Base-by-base conservation (phyloP, 345 rosid species). In the Gossypium mustelinum region DNA sequence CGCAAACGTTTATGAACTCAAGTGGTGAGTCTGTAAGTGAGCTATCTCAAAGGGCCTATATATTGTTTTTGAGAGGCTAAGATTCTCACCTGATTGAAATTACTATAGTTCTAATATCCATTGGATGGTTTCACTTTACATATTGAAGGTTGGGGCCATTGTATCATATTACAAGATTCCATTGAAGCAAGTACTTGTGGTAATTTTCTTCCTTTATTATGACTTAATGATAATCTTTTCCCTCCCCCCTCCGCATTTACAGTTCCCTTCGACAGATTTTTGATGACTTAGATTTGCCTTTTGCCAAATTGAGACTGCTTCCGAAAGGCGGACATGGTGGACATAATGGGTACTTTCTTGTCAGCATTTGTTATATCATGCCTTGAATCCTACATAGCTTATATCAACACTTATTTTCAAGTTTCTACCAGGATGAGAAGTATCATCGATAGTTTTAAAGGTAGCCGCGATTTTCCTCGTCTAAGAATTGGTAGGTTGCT, bases 291-390 rank as follows among this genome's bases (percentile, higher is more conserved):
- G 99, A 95, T 86, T 85, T 95, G 75, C 97, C 99, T 55, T 93
- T 95, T 81, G 96, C 88, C 43, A 93, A 90, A 84, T 72, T 95
- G 77, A 89, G 97, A 72, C 81, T 95, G 74, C 77, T 95, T 85
- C 99, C 99, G 20, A 95, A 95, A 88, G 99, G 99, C 77, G 99
- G 99, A 72, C 99, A 93, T 77, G 98, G 99, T 22, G 99, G 99
- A 68, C 97, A 95, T 75, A 95, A 93, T 14, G 99, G 99, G 98
- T 95, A 87, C 79, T 47, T 41, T n/a, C 56, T 63, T 59, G 48
- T 63, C n/a, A 20, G 16, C 73, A 9, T 52, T 71, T 44, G 17
- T 59, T 61, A 54, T 47, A 11, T n/a, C 55, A 48, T 48, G 52
- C 12, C 27, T 56, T 58, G 22, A 72, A 55, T 72, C 14, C 44